phyloP scores from a whole-genome alignment of 2,329 filamentous ascomycete species.

The Ceratocystis lukuohia region DNA sequence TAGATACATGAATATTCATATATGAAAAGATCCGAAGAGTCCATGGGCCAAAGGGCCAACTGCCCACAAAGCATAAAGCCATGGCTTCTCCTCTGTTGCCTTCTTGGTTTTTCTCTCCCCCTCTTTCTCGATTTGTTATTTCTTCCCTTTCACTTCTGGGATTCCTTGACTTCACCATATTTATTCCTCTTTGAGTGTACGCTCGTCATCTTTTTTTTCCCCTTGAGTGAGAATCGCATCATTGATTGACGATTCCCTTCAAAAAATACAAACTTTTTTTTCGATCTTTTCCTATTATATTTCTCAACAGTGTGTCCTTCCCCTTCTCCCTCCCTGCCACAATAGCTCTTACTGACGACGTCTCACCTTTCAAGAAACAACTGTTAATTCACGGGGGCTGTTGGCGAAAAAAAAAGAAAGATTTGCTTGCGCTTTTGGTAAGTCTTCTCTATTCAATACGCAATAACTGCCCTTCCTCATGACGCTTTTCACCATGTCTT shows the following conservation, averaged over 20 bases:
- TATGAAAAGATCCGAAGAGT: not conserved
- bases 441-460: not conserved
- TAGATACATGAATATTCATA: conserved; percentile 8
- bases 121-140: not conserved
- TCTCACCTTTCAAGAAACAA: not conserved
- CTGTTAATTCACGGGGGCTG: not conserved
- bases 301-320: conserved; percentile 1
- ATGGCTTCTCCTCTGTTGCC: conserved; percentile 4
- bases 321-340: not conserved
- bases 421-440: not conserved
- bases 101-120: not conserved
- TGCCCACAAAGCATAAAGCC: conserved; percentile 8
- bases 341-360: not conserved
- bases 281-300: not conserved
- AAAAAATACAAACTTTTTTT: not conserved
- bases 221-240: not conserved
- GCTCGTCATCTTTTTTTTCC: not conserved
- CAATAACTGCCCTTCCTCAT: not conserved
- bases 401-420: not conserved
- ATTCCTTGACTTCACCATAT: conserved; percentile 1
- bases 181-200: not conserved
- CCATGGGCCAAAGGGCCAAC: not conserved
- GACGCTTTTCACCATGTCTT: not conserved
- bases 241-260: not conserved
- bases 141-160: not conserved